phyloP scores from a whole-genome alignment of 2,329 filamentous ascomycete species.

The Sphaerulina musiva region DNA sequence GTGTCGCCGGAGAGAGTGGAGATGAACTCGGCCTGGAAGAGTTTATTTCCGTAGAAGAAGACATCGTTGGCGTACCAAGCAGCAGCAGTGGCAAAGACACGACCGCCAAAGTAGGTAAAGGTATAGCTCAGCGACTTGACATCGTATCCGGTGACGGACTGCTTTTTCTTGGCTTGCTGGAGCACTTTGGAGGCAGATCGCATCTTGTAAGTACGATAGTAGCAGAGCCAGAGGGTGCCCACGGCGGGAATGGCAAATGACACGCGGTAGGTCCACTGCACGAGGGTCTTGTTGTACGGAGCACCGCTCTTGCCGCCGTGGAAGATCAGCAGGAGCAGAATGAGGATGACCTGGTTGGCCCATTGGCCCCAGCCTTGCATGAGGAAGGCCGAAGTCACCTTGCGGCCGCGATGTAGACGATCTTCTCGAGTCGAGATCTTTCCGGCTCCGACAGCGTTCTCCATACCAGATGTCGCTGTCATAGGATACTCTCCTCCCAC shows the following conservation, averaged over 20 bases:
- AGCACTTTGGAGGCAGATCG: constrained; percentile 78
- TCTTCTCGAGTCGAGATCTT: constrained; percentile 86
- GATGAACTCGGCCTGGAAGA: constrained; percentile 91
- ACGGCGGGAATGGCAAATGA: constrained; percentile 87
- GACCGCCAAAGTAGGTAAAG: constrained; percentile 75
- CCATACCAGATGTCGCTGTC: constrained; percentile 88
- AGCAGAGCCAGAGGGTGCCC: constrained; percentile 88
- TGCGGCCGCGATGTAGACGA: constrained; percentile 88
- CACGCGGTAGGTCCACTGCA: constrained; percentile 85
- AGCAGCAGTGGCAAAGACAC: constrained; percentile 77
- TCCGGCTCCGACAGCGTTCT: constrained; percentile 68
- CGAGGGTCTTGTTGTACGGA: constrained; percentile 69
- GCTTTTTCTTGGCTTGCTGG: constrained; percentile 73
- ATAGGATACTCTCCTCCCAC: constrained; percentile 89
- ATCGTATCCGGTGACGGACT: constrained; percentile 86
- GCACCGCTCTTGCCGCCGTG: constrained; percentile 69
- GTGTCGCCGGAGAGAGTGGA: constrained; percentile 59
- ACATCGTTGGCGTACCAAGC: constrained; percentile 96
- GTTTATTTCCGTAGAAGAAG: constrained; percentile 99
- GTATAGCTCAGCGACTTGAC: constrained; percentile 72
- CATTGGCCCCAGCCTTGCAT: constrained; percentile 99
- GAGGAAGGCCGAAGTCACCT: constrained; percentile 90
- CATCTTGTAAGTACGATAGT: constrained; percentile 96
- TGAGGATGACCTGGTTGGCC: constrained; percentile 84
- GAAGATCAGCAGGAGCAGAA: constrained; percentile 80